Evolutionary conservation across 345 rosid genomes (phyloP).

Genomic region (Schrenkiella parvula): DNA sequence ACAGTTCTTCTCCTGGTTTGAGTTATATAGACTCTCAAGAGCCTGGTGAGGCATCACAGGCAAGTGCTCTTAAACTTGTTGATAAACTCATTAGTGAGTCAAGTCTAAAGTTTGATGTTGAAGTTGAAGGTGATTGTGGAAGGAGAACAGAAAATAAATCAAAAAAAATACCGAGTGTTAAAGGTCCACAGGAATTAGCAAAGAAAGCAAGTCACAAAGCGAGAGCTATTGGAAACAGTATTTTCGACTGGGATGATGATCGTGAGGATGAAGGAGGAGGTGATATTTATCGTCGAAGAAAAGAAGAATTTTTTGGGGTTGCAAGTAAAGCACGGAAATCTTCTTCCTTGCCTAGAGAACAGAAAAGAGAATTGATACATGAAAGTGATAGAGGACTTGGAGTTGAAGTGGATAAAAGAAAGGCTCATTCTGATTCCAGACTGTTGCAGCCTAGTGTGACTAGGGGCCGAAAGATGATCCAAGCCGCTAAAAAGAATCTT

Average conservation of each 20-base stretch:
- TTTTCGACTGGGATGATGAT: slow-evolving; percentile 78
- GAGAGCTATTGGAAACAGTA: slow-evolving; percentile 24
- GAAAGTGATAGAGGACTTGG: slow-evolving; percentile 25
- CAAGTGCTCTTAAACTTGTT: slow-evolving; percentile 69
- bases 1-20: slow-evolving; percentile 29
- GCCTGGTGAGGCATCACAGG: slow-evolving; percentile 78
- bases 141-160: slow-evolving; percentile 41
- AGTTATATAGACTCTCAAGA: slow-evolving; percentile 86
- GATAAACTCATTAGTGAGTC: slow-evolving; percentile 61
- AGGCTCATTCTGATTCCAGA: slow-evolving; percentile 49
- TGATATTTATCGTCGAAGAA: slow-evolving; percentile 64
- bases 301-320: slow-evolving; percentile 49
- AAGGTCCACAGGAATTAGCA: slow-evolving; percentile 70
- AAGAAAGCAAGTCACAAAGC: slow-evolving; percentile 45
- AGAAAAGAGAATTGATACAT: slow-evolving; percentile 30
- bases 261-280: slow-evolving; percentile 90
- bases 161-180: slow-evolving; percentile 33
- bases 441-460: slow-evolving; percentile 24
- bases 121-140: slow-evolving; percentile 34
- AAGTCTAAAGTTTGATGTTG: slow-evolving; percentile 42
- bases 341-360: slow-evolving; percentile 32
- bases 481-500: slow-evolving; percentile 48
- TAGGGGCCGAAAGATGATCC: slow-evolving; percentile 27
- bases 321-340: slow-evolving; percentile 29
- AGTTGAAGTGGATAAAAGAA: slow-evolving; percentile 33